Evolutionary conservation across 2,329 filamentous ascomycete genomes (phyloP), one percentile per base, ranked within the genome.

Genomic region (Xylariaceae sp.): DNA sequence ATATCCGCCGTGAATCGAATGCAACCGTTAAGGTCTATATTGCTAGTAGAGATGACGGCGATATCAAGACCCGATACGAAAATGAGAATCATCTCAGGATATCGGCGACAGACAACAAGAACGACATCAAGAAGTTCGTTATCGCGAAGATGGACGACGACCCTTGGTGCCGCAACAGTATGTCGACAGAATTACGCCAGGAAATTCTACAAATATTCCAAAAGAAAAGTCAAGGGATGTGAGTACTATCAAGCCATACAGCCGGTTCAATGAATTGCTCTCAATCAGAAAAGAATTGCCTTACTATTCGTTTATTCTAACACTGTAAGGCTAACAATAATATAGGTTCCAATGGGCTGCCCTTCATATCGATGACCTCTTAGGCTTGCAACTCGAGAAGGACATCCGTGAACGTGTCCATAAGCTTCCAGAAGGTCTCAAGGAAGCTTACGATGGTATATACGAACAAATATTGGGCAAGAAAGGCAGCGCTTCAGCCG

Each of bases 191-290:
- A 12, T 31, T 49, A 19, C 46, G 46, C 9, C 33, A 9, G 17
- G 39, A 56, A 8, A 39, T 51, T 23, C 36, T 50, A 16, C 16
- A n/a, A 17, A 44, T 21, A 14, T 56, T 56, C 19, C 37, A 17
- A n/a, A 37, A 41, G 11, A 56, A 56, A 43, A 45, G 45, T 21
- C 45, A 45, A 33, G 53, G 46, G 17, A 56, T 56, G 53, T 56
- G 21, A 40, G 53, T 47, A 12, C 14, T n/a, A n/a, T n/a, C n/a
- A n/a, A n/a, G n/a, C n/a, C n/a, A n/a, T n/a, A n/a, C n/a, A n/a
- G n/a, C n/a, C n/a, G n/a, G n/a, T n/a, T n/a, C n/a, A n/a, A n/a
- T n/a, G n/a, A n/a, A n/a, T n/a, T n/a, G n/a, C n/a, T n/a, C n/a
- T n/a, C n/a, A n/a, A n/a, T n/a, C n/a, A n/a, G n/a, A n/a, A n/a